Evolutionary conservation across 495 filamentous ascomycete species (phyloP).

Genomic region (Tuber indicum): DNA sequence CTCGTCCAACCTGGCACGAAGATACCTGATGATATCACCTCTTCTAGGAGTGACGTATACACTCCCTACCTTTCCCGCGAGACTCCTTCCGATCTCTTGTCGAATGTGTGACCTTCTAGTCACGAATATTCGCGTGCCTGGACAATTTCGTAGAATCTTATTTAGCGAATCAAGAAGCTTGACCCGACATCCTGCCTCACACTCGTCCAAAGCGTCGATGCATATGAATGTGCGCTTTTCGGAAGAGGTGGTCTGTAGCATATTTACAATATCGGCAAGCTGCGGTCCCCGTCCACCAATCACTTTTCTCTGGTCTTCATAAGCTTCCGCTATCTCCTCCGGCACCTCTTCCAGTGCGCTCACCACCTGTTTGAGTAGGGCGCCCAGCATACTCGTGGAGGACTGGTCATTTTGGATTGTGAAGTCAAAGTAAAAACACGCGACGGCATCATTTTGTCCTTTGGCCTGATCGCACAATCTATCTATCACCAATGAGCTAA

Average conservation of each 20-base stretch:
- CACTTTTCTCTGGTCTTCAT: neutral
- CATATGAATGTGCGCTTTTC: neutral
- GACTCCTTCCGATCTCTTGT: neutral
- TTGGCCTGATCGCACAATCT: neutral
- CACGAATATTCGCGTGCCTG: neutral
- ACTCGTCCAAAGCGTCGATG: neutral
- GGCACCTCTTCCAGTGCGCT: neutral
- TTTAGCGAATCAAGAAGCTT: neutral
- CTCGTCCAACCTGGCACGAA: neutral
- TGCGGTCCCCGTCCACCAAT: neutral
- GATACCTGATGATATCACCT: neutral
- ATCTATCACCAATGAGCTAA: neutral
- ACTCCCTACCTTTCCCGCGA: neutral
- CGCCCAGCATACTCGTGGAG: neutral
- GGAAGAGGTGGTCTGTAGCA: neutral
- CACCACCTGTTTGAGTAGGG: neutral
- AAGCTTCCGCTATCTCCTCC: neutral
- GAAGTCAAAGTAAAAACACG: neutral
- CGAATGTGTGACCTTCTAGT: neutral
- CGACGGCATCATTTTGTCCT: neutral
- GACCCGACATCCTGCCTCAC: neutral
- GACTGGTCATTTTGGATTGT: neutral
- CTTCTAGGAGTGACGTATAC: neutral
- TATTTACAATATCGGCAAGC: neutral
- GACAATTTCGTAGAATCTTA: neutral